Base-by-base conservation (phyloP, 345 rosid genomes). In the Linum trigynum region DNA sequence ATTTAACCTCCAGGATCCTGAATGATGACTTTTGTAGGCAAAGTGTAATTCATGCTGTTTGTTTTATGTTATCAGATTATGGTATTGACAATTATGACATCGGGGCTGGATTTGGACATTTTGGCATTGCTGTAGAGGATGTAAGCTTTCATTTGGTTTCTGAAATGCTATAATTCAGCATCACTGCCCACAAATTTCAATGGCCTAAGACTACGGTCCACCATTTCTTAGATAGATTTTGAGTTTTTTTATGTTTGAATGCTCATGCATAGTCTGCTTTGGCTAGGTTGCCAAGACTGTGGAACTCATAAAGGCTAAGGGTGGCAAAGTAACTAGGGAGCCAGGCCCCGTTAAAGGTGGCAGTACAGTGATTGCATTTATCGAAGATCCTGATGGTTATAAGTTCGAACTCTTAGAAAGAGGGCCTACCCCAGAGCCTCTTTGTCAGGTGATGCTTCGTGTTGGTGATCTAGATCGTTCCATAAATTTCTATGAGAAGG, bases 381-480 rank as follows among this genome's bases (percentile, higher is more conserved):
- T 90, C 63, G 96, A 90, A 81, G 97, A 92, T 80, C 97, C 96
- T 62, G 97, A 90, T 78, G 99, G 97, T 75, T 94, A 90, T 75
- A 90, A 86, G 76, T 94, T 94, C 81, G 99, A 94, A 74, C 87
- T 94, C 56, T 74, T 94, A 78, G 97, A 94, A 78, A 94, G 99
- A 74, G 95, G 88, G 59, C 92, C 96, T 65, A 94, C 99, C 40
- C 99, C 97, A 5, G 99, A 94, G 79, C 99, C 99, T 40, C 72
- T 94, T 50, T 94, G 99, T 77, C 97, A 94, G 83, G 96, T 94
- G 72, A 94, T 94, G 99, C 96, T 94, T 70, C 97, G 95, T 64
- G 99, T 94, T 75, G 96, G 97, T 37, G 96, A 94, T 84, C 96
- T 94, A 56, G 89, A 85, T 66, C 95, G 86, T 63, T 77, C 99